Evolutionary conservation across 2,329 filamentous ascomycete species (phyloP), one percentile per base, ranked within the genome.

Genomic region (Gaeumannomyces sp.): DNA sequence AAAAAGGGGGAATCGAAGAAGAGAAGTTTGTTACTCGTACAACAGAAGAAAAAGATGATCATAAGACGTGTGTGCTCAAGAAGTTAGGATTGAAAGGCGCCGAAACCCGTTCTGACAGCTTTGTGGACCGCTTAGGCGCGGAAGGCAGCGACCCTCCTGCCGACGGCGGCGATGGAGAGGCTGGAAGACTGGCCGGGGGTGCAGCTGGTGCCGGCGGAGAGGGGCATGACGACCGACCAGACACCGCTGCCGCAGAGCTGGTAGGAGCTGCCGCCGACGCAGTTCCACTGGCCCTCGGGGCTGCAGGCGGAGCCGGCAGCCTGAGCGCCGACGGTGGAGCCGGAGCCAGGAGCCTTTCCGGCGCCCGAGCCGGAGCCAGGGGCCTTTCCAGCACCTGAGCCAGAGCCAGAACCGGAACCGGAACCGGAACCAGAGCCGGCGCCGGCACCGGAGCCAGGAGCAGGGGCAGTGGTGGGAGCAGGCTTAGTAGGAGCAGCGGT

Each of bases 231-330:
- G 4, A 68, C 67, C 1, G 80, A 77, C 82, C 82, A 85, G 29
- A 71, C 60, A 29, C 82, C 82, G 63, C 74, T 78, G 29, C 80
- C 81, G 69, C 83, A 85, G 65, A 78, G 80, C 74, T 84, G 81
- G 77, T 81, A 85, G 25, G 76, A 73, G n/a, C 67, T 70, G 33
- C 62, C 62, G 65, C 81, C 74, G 62, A 83, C 72, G 72, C 83
- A 85, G 74, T 81, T 80, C 79, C 80, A 84, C 25, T 70, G 65
- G 64, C 83, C 83, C 68, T 84, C 82, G 22, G 73, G 64, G 60
- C 72, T 73, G 77, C 83, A 84, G 64, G 78, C 65, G 4, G 77
- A 75, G 53, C 82, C 82, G 7, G 73, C 74, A 1, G 80, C 69
- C 29, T 77, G 67, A 1, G 69, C 73, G 14, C 71, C 69, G 4